Base-by-base conservation (phyloP, 345 rosid genomes). In the Erysimum cheiranthoides region DNA sequence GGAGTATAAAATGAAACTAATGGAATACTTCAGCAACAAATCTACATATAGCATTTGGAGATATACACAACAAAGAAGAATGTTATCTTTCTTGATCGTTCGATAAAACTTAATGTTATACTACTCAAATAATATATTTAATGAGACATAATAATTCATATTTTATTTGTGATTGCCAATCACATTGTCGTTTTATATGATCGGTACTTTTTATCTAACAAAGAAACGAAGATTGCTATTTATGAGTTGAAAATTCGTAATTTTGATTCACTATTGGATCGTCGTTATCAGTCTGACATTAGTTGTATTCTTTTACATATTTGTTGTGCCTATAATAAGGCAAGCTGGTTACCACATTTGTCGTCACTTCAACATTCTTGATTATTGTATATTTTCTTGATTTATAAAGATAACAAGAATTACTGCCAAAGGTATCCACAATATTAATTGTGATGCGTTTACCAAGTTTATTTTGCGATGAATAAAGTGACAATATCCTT, bases 181-280 rank as follows among this genome's bases (percentile, higher is more conserved):
- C 63, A 69, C 31, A 69, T 11, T 69, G 63, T 68, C 21, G 53
- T 69, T 69, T 38, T 56, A 56, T 7, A 17, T 70, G 75, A 71
- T 46, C 0, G 75, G 47, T 71, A 47, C 59, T 21, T 71, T 59
- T 34, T 47, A 59, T 46, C 67, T 59, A 60, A 71, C 46, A 40
- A n/a, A 59, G 59, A 71, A 47, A 46, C 27, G 1, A 47, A 18
- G 9, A 14, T 34, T 34, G 36, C 75, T 9, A 71, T 3, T 46
- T 34, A 36, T 60, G 75, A 46, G 30, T 45, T 60, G 32, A 45
- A 58, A 32, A 18, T 3, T 71, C 64, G 27, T 35, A n/a, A 45
- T 32, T 58, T 59, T 14, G 17, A 8, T 56, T 17, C 18, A 4
- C 13, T 58, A 30, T n/a, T 21, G 16, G 56, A 17, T 46, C 75